Evolutionary conservation across 495 filamentous ascomycete species (phyloP), one percentile per base, ranked within the genome.

Genomic region (Rhizodiscina lignyota): DNA sequence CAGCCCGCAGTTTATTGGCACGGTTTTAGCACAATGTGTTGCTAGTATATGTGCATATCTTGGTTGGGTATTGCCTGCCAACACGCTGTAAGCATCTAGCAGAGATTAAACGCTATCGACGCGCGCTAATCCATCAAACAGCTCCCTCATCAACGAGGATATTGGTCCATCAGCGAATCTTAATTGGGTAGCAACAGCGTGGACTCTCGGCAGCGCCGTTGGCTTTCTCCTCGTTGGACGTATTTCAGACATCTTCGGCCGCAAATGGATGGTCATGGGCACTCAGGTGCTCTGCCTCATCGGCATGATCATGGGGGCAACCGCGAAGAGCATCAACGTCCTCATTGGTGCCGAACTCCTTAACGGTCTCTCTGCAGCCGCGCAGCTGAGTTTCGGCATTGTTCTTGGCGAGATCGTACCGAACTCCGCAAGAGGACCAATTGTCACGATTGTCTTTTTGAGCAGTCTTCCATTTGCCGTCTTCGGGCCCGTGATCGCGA

Each of bases 371-470:
- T 47, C 44, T 18, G 45, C 42, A 21, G 44, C 52, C 2, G 55
- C 51, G 1, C 61, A 64, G 31, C 32, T 62, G 2, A 52, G 56
- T 1, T 62, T 56, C 40, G 41, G 47, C 19, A 45, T 53, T 30
- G 36, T 45, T 1, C 22, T 55, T 0, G 47, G 39, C 20, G 52
- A 55, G 30, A 33, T 55, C 15, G 47, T 55, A 12, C 52, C 52
- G 16, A 52, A 53, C 36, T 52, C 52, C 34, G 42, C 47, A 3
- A 45, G 52, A 35, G 47, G 42, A 5, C 42, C 39, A 2, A 37
- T 41, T 10, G 34, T 45, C 1, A 43, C 44, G 4, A 28, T 41
- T 11, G 36, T 50, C 2, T 52, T 53, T 32, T 37, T 49, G 20
- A 38, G 39, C 4, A 40, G 37, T 4, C 21, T 51, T 12, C 43